These are phyloP conservation scores for Hemileccinum impolitum DNA, from an alignment of 768 basidiomycete genomes.

Conservation along the genomic window DNA sequence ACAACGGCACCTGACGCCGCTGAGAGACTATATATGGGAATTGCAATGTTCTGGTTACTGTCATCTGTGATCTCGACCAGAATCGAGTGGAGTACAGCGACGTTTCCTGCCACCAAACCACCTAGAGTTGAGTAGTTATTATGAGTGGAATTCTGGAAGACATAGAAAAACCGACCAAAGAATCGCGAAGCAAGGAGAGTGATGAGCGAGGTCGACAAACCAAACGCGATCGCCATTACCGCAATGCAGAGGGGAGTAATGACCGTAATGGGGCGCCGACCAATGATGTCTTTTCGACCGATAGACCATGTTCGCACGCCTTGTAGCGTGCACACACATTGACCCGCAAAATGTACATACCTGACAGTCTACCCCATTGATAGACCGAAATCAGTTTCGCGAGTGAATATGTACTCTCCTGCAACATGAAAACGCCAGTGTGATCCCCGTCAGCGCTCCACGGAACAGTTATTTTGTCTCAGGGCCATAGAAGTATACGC, in stretches of 20 bases:
- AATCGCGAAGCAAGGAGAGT: constrained; percentile 6
- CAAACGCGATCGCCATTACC: constrained; percentile 3
- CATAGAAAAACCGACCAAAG: background rate
- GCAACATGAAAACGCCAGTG: constrained; percentile 7
- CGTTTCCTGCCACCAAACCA: constrained; percentile 9
- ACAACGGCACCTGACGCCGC: background rate
- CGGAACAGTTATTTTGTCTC: too few relatives aligned
- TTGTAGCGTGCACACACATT: constrained; percentile 14
- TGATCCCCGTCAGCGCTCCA: too few relatives aligned
- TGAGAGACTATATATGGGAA: constrained; percentile 10
- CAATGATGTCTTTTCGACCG: constrained; percentile 44
- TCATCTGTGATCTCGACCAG: constrained; percentile 13
- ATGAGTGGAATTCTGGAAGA: background rate
- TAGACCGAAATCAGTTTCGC: constrained; percentile 59
- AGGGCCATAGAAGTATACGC: background rate
- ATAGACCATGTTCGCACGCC: background rate
- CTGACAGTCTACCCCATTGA: constrained; percentile 32
- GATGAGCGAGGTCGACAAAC: constrained; percentile 9
- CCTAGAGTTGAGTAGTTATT: background rate
- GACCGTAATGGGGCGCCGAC: constrained; percentile 56
- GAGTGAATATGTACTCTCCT: constrained; percentile 65
- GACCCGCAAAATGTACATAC: too few relatives aligned
- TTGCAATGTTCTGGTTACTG: constrained; percentile 11
- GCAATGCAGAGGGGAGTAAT: constrained; percentile 2
- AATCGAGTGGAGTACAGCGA: constrained; percentile 9